Evolutionary conservation across 2,329 filamentous ascomycete genomes (phyloP).

Genomic region (Aspergillus versicolor): DNA sequence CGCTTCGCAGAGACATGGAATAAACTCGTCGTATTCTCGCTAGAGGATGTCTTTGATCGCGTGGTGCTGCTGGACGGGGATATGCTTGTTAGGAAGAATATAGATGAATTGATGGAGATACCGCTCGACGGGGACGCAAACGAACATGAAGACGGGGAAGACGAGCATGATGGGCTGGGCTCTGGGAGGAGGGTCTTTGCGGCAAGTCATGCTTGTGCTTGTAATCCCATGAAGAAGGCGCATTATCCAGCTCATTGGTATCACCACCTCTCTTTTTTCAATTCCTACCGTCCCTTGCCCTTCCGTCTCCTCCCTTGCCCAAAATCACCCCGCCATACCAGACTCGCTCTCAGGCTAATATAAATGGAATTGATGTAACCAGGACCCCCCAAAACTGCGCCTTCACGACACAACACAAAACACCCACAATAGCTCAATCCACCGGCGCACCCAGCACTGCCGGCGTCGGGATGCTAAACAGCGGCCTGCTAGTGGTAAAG

Average conservation of each 20-base stretch:
- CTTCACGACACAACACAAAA: conserved; percentile 58
- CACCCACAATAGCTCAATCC: conserved; percentile 23
- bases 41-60: conserved; percentile 71
- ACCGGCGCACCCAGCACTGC: conserved; percentile 50
- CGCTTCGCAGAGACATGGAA: conserved; percentile 90
- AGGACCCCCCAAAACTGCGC: conserved; percentile 58
- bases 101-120: conserved; percentile 91
- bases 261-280: conserved; percentile 47
- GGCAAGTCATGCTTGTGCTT: conserved; percentile 21
- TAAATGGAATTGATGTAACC: neutral
- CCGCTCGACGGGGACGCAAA: conserved; percentile 67
- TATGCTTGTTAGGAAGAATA: conserved; percentile 79
- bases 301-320: neutral
- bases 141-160: conserved; percentile 17
- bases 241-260: conserved; percentile 40
- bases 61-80: conserved; percentile 85
- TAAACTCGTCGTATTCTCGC: conserved; percentile 76
- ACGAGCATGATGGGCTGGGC: neutral
- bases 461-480: conserved; percentile 60
- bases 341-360: too few species aligned
- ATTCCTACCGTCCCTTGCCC: neutral
- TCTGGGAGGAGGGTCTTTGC: conserved; percentile 57
- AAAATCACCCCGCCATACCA: neutral
- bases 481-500: conserved; percentile 62
- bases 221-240: conserved; percentile 21